Percentiles rank a stretch among this genome's conserved stretches.
phyloP scores from a whole-genome alignment of 1,284 basidiomycete species.

The Retiboletus flavoniger region DNA sequence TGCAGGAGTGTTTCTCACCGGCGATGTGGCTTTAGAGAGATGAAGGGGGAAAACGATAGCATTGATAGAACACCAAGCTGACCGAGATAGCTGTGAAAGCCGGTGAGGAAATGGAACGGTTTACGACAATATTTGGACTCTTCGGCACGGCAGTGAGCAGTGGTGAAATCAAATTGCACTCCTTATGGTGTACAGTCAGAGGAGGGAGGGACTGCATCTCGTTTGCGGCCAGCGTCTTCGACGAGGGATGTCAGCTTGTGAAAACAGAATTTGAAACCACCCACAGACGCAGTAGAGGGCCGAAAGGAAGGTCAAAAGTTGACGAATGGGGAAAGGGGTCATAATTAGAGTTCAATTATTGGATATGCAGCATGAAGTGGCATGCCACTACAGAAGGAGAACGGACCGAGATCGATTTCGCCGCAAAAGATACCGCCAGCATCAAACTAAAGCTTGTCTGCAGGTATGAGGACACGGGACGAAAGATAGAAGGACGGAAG shows the following conservation, averaged over 20 bases:
- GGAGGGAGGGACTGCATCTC: background rate
- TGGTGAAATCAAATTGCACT: slow-evolving; percentile 12
- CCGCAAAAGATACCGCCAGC: background rate
- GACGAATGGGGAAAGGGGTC: slow-evolving; percentile 12
- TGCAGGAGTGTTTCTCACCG: slow-evolving; percentile 3
- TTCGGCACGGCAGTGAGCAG: slow-evolving; percentile 4
- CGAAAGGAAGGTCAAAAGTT: background rate
- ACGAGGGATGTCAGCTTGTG: background rate
- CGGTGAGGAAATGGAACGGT: slow-evolving; percentile 4
- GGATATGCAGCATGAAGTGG: slow-evolving; percentile 23
- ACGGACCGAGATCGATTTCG: slow-evolving; percentile 6
- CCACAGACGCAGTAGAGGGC: slow-evolving; percentile 2
- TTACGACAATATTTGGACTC: slow-evolving; percentile 24
- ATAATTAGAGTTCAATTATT: slow-evolving; percentile 29
- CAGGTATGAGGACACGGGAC: slow-evolving; percentile 2
- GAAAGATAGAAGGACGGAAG: slow-evolving; percentile 15
- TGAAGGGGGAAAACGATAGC: background rate
- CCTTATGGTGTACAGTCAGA: background rate
- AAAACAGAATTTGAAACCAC: slow-evolving; percentile 11
- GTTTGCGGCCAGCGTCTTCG: background rate
- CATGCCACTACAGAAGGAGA: slow-evolving; percentile 8
- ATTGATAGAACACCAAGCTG: background rate
- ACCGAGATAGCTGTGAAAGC: slow-evolving; percentile 18
- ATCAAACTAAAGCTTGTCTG: slow-evolving; percentile 25
- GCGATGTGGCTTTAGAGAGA: slow-evolving; percentile 17